Conservation (phyloP, 2,329 filamentous ascomycete genomes). For the Diaporthe longicolla region DNA sequence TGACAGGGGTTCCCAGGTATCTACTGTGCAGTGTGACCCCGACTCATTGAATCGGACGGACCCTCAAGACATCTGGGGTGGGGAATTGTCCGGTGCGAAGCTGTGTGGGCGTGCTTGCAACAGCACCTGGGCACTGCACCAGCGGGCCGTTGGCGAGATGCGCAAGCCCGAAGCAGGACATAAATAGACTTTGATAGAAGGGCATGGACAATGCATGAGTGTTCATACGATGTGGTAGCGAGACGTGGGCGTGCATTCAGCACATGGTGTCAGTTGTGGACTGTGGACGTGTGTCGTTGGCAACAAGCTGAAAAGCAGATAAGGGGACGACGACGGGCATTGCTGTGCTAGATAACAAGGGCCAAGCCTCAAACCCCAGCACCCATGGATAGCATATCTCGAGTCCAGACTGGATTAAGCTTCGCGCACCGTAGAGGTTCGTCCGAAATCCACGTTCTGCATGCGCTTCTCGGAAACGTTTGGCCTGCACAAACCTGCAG, state of each 20-base stretch:
- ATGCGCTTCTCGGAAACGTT: neutral
- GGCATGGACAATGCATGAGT: neutral
- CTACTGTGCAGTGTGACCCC: neutral
- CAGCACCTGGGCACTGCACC: neutral
- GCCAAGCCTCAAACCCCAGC: slow-evolving; percentile 12
- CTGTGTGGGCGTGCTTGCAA: neutral
- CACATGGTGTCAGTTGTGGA: neutral
- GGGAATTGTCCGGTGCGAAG: neutral
- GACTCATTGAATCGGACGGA: neutral
- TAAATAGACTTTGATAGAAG: neutral
- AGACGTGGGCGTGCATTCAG: neutral
- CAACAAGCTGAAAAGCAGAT: neutral
- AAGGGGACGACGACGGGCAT: neutral
- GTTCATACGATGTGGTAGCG: neutral
- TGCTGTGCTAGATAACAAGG: neutral
- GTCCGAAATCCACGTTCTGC: slow-evolving; percentile 16
- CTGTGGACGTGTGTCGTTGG: neutral
- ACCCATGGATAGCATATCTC: neutral
- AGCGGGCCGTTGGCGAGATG: neutral
- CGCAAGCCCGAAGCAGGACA: neutral
- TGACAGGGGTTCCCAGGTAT: neutral
- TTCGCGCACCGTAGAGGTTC: slow-evolving; percentile 26
- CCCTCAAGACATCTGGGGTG: neutral
- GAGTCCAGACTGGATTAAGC: slow-evolving; percentile 20
- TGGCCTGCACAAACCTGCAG: neutral